phyloP scores from a whole-genome alignment of 805 yeast species.

The Metschnikowia drakensbergensis region DNA sequence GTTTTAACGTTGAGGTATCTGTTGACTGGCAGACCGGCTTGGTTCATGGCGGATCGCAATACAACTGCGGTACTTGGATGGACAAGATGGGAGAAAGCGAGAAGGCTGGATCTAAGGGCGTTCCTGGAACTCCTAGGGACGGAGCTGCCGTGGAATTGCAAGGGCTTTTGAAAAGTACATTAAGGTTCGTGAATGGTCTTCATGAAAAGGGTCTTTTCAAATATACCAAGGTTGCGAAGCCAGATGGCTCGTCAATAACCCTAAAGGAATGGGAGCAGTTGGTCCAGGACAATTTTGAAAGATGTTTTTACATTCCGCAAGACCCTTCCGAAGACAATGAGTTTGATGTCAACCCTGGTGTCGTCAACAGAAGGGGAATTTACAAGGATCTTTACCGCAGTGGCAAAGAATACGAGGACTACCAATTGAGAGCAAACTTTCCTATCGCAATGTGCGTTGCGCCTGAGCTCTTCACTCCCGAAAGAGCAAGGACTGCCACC shows the following conservation, averaged over 20 bases:
- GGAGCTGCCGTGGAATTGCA: constrained; percentile 94
- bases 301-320: constrained; percentile 69
- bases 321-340: constrained; percentile 56
- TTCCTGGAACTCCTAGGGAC: constrained; percentile 96
- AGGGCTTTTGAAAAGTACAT: constrained; percentile 78
- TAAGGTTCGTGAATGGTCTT: constrained; percentile 72
- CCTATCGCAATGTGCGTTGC: constrained; percentile 93
- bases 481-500: constrained; percentile 61
- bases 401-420: constrained; percentile 89
- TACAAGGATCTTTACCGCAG: constrained; percentile 82
- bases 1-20: constrained; percentile 75
- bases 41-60: constrained; percentile 86
- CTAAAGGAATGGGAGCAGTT: constrained; percentile 71
- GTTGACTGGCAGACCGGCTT: constrained; percentile 92
- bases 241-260: constrained; percentile 53
- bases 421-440: constrained; percentile 88
- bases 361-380: constrained; percentile 87
- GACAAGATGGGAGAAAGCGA: constrained; percentile 97
- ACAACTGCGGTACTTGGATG: constrained; percentile 99
- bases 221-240: constrained; percentile 52
- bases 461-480: constrained; percentile 76
- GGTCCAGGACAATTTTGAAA: constrained; percentile 71
- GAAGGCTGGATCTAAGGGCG: constrained; percentile 79
- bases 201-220: constrained; percentile 52
- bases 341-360: constrained; percentile 56